Percentiles rank a stretch among this genome's conserved stretches.
Conservation (phyloP, 1,284 basidiomycete species). For the Ustilago loliicola region DNA sequence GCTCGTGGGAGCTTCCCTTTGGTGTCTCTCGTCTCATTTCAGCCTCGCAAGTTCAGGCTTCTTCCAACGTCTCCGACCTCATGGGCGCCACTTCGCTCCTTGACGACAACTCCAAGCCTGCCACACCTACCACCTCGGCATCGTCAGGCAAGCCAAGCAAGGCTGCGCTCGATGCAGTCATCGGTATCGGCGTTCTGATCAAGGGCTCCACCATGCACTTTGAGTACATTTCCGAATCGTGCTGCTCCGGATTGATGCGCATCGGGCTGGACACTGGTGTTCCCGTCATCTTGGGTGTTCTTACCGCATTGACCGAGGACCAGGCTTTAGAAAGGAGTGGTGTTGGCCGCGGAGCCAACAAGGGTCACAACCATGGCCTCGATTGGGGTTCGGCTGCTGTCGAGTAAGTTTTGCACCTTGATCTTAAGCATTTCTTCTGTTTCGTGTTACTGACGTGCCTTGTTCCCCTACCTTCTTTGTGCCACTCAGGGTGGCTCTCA, state of each 20-base stretch:
- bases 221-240: slow-evolving; percentile 90
- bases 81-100: slow-evolving; percentile 77
- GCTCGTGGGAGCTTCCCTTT: slow-evolving; percentile 72
- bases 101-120: slow-evolving; percentile 47
- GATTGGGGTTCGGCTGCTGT: slow-evolving; percentile 97
- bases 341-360: slow-evolving; percentile 76
- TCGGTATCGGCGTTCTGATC: slow-evolving; percentile 96
- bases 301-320: slow-evolving; percentile 92
- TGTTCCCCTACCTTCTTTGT: neutral
- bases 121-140: slow-evolving; percentile 15
- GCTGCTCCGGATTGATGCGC: slow-evolving; percentile 92
- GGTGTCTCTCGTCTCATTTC: slow-evolving; percentile 75
- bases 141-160: slow-evolving; percentile 33
- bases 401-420: slow-evolving; percentile 73
- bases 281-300: slow-evolving; percentile 96
- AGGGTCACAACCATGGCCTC: slow-evolving; percentile 92
- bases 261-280: slow-evolving; percentile 91
- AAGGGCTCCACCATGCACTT: slow-evolving; percentile 76
- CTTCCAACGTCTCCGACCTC: slow-evolving; percentile 80
- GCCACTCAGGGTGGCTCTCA: slow-evolving; percentile 60
- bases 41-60: slow-evolving; percentile 84
- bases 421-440: neutral
- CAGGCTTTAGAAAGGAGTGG: slow-evolving; percentile 94
- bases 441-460: slow-evolving; percentile 9
- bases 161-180: slow-evolving; percentile 82